A percentile compares a stretch with the other conserved stretches of the same genome.
Evolutionary conservation across 305 asterid species (phyloP).

Genomic region (Withania somnifera): DNA sequence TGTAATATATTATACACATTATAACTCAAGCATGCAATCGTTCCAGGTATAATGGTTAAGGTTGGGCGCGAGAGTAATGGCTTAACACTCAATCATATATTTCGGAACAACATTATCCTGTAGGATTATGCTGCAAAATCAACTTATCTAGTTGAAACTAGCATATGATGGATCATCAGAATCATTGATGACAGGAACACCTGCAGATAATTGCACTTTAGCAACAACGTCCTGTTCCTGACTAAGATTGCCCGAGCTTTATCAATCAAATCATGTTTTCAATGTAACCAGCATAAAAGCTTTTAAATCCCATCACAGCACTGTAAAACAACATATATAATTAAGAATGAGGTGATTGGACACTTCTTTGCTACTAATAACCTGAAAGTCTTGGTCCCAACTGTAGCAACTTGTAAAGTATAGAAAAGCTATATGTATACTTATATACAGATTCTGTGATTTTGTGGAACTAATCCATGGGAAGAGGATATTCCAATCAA

Average conservation of each 20-base stretch:
- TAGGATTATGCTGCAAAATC: neutral
- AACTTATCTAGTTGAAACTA: constrained; percentile 63
- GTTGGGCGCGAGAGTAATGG: neutral
- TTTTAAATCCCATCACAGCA: neutral
- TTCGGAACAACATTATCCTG: neutral
- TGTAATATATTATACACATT: neutral
- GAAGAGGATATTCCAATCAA: neutral
- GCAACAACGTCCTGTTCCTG: constrained; percentile 64
- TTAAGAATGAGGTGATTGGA: neutral
- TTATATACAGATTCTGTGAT: neutral
- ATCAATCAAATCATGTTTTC: constrained; percentile 78
- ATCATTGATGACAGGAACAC: constrained; percentile 43
- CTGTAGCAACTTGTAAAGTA: neutral
- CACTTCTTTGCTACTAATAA: neutral
- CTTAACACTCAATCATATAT: neutral
- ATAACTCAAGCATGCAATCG: neutral
- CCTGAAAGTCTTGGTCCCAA: neutral
- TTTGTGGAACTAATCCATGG: neutral
- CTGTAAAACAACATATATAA: neutral
- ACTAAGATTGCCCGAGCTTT: constrained; percentile 68
- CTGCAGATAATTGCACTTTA: constrained; percentile 58
- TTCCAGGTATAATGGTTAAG: neutral
- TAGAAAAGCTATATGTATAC: neutral
- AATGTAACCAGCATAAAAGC: neutral
- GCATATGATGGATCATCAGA: constrained; percentile 48